phyloP scores from a whole-genome alignment of 768 basidiomycete genomes.

The Suillus alpinus region DNA sequence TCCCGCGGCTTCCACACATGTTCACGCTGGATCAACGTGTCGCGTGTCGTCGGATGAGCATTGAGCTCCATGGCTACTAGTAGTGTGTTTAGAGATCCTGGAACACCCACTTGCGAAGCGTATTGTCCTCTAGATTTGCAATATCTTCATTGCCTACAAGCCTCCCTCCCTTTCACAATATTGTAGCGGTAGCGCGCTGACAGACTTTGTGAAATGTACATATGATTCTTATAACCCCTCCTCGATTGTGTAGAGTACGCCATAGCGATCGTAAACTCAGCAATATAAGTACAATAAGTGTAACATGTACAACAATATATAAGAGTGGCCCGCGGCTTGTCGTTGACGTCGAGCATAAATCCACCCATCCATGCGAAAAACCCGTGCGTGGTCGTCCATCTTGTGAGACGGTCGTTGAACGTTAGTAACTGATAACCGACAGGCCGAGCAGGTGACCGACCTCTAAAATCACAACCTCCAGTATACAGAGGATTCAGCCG shows the following conservation, averaged over 20 bases:
- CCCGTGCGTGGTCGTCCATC: conserved; percentile 11
- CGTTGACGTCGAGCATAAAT: conserved; percentile 10
- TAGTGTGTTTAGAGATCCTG: no score
- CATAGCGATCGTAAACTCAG: no score
- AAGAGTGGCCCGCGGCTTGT: conserved; percentile 1
- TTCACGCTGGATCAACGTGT: background rate
- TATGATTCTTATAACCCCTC: background rate
- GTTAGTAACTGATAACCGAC: background rate
- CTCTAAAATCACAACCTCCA: background rate
- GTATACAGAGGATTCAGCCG: background rate
- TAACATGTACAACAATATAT: conserved; percentile 11
- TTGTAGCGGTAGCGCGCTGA: background rate
- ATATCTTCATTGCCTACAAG: background rate
- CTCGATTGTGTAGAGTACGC: background rate
- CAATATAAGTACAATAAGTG: conserved; percentile 10
- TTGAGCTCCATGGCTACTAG: no score
- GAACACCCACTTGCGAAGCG: background rate
- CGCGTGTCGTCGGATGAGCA: no score
- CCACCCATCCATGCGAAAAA: conserved; percentile 23
- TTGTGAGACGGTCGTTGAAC: background rate
- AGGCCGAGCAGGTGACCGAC: background rate
- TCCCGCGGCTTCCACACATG: no score
- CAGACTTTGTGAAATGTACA: background rate
- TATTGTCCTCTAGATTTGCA: background rate
- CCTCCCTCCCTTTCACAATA: background rate